These are phyloP conservation scores for Ceratobasidium theobromae DNA, from an alignment of 1,284 basidiomycete genomes.

Conservation along the genomic window DNA sequence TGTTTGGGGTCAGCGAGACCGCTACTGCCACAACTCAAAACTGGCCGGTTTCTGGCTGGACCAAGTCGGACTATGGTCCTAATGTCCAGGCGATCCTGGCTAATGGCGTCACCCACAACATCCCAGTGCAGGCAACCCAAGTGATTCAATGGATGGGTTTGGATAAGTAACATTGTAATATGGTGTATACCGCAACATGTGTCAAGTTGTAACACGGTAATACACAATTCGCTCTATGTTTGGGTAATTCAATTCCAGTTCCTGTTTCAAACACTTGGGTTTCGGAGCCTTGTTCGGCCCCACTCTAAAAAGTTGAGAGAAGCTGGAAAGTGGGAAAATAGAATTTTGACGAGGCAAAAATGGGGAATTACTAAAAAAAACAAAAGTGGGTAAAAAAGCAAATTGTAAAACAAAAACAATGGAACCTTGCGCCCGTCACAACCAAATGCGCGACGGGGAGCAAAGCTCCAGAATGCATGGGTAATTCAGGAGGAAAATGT, in stretches of 20 bases:
- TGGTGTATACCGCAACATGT: background rate
- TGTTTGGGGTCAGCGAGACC: conserved; percentile 49
- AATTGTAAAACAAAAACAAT: background rate
- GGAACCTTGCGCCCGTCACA: no score
- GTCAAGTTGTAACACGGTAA: background rate
- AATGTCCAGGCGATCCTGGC: conserved; percentile 51
- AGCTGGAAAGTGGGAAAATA: background rate
- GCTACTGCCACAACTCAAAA: conserved; percentile 47
- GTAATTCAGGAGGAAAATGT: no score
- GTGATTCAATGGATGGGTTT: conserved; percentile 29
- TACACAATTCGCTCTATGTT: no score
- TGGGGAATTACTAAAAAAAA: background rate
- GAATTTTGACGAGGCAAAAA: background rate
- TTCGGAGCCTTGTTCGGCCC: background rate
- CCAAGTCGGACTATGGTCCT: conserved; percentile 50
- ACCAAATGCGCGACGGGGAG: no score
- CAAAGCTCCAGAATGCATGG: no score
- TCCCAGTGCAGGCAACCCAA: conserved; percentile 45
- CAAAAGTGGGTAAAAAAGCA: background rate
- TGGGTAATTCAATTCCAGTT: no score
- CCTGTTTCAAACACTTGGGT: background rate
- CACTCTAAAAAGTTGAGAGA: no score
- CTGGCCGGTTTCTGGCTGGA: conserved; percentile 48
- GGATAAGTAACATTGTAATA: conserved; percentile 2
- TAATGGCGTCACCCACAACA: conserved; percentile 50